Evolutionary conservation across 2,329 filamentous ascomycete species (phyloP).

Genomic region (Pseudopyricularia javanii): DNA sequence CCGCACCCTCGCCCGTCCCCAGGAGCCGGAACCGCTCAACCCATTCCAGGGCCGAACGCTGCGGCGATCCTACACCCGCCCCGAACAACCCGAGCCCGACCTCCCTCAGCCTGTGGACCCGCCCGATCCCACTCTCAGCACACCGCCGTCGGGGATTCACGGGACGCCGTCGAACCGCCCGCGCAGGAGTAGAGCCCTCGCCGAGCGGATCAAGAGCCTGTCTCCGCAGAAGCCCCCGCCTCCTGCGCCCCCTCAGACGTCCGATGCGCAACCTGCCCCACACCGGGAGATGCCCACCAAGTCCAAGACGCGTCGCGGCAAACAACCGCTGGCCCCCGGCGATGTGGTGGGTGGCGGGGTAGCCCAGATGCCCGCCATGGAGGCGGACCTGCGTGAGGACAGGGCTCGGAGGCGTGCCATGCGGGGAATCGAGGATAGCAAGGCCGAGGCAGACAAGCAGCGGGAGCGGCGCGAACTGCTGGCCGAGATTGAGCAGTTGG

Average conservation of each 20-base stretch:
- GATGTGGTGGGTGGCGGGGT: neutral
- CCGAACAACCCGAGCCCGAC: conserved; percentile 43
- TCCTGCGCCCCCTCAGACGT: neutral
- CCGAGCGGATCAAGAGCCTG: conserved; percentile 23
- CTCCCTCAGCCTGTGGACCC: conserved; percentile 46
- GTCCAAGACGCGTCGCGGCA: neutral
- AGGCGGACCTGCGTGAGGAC: neutral
- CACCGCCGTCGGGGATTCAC: conserved; percentile 47
- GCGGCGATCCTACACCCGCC: conserved; percentile 20
- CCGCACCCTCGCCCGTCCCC: conserved; percentile 25
- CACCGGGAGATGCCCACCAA: neutral
- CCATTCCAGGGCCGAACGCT: conserved; percentile 25
- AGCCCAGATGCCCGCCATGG: neutral
- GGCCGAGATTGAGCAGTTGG: conserved; percentile 41
- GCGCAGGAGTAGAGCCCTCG: conserved; percentile 26
- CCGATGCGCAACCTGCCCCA: neutral
- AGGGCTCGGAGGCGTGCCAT: conserved; percentile 13
- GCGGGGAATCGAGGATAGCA: conserved; percentile 26
- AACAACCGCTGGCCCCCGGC: neutral
- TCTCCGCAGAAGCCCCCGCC: conserved; percentile 37
- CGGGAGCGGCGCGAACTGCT: conserved; percentile 38
- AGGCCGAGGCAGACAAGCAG: conserved; percentile 35
- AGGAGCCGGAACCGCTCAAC: conserved; percentile 27
- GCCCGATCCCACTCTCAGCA: conserved; percentile 38
- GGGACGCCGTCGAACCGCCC: conserved; percentile 40